A percentile compares a stretch with the other conserved stretches of the same genome.
Evolutionary conservation across 31 red algal species (phyloP).

Genomic region (Endocladia muricata): DNA sequence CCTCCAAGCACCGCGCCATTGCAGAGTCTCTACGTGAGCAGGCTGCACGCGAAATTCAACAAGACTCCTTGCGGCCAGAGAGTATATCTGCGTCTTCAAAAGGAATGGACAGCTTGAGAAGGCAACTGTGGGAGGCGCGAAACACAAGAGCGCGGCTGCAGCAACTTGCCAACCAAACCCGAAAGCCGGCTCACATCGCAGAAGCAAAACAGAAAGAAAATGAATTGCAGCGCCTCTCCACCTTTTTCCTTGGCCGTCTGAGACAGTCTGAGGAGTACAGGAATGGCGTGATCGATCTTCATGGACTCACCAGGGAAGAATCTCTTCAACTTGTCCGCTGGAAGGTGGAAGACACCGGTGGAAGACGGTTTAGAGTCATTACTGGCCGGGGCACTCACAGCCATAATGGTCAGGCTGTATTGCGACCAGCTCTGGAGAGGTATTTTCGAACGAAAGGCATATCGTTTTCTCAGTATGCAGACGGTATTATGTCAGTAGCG

Average conservation of each 20-base stretch:
- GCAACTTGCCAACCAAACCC: conserved; percentile 31
- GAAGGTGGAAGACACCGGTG: conserved; percentile 27
- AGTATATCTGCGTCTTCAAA: background rate
- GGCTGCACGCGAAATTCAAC: conserved; percentile 16
- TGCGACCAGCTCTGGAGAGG: conserved; percentile 50
- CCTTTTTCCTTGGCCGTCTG: conserved; percentile 22
- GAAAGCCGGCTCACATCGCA: conserved; percentile 21
- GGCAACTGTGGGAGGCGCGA: conserved; percentile 35
- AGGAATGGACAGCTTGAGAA: conserved; percentile 11
- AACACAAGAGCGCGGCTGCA: background rate
- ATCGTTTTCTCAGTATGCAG: conserved; percentile 18
- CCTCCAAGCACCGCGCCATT: background rate
- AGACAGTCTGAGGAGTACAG: conserved; percentile 39
- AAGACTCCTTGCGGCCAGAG: background rate
- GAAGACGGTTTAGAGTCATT: conserved; percentile 35
- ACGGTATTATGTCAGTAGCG: conserved; percentile 23
- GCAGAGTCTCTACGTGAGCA: conserved; percentile 40
- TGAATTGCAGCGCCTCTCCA: conserved; percentile 26
- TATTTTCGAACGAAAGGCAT: conserved; percentile 44
- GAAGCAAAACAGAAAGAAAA: conserved; percentile 17
- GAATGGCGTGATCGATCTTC: conserved; percentile 33
- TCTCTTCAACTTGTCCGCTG: conserved; percentile 46
- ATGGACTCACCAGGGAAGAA: conserved; percentile 40
- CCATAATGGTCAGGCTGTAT: conserved; percentile 44
- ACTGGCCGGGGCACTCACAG: conserved; percentile 53